Conservation (phyloP, 108 stramenopile genomes). For the Cylindrotheca fusiformis region DNA sequence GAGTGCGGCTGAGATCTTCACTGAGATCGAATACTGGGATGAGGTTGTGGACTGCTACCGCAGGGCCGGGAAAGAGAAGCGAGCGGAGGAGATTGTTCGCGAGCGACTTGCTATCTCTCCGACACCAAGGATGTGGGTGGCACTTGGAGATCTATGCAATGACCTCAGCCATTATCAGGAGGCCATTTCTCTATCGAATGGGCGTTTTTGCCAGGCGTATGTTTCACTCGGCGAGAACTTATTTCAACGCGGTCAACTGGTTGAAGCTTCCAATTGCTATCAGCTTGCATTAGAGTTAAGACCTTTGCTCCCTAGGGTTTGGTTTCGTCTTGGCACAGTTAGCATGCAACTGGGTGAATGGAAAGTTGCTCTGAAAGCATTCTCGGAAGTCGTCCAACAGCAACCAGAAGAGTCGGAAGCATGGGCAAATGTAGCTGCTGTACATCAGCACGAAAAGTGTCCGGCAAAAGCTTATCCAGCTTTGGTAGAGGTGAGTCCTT, state of each 20-base stretch:
- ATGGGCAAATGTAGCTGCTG: slow-evolving; percentile 92
- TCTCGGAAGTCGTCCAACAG: slow-evolving; percentile 91
- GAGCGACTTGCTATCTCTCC: slow-evolving; percentile 68
- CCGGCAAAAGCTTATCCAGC: slow-evolving; percentile 83
- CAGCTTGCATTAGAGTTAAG: slow-evolving; percentile 71
- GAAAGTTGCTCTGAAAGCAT: slow-evolving; percentile 84
- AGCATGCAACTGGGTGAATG: slow-evolving; percentile 88
- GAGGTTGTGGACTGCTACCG: slow-evolving; percentile 96
- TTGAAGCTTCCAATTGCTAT: slow-evolving; percentile 56
- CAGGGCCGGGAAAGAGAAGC: slow-evolving; percentile 79
- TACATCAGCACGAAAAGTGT: slow-evolving; percentile 75
- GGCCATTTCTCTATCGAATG: slow-evolving; percentile 83
- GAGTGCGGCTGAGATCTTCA: slow-evolving; percentile 91
- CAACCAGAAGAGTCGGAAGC: slow-evolving; percentile 92
- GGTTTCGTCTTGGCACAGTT: slow-evolving; percentile 91
- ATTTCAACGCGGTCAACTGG: slow-evolving; percentile 69
- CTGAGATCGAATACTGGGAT: slow-evolving; percentile 96
- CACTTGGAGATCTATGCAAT: slow-evolving; percentile 87
- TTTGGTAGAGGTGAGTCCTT: slow-evolving; percentile 64
- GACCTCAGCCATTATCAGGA: slow-evolving; percentile 79
- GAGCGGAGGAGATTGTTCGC: slow-evolving; percentile 87
- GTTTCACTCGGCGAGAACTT: slow-evolving; percentile 75
- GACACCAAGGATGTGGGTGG: slow-evolving; percentile 91
- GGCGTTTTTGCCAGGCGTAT: slow-evolving; percentile 83
- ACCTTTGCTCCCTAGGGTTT: slow-evolving; percentile 80